Conservation (phyloP, 768 basidiomycete genomes). For the Phanerodontia chrysosporium region DNA sequence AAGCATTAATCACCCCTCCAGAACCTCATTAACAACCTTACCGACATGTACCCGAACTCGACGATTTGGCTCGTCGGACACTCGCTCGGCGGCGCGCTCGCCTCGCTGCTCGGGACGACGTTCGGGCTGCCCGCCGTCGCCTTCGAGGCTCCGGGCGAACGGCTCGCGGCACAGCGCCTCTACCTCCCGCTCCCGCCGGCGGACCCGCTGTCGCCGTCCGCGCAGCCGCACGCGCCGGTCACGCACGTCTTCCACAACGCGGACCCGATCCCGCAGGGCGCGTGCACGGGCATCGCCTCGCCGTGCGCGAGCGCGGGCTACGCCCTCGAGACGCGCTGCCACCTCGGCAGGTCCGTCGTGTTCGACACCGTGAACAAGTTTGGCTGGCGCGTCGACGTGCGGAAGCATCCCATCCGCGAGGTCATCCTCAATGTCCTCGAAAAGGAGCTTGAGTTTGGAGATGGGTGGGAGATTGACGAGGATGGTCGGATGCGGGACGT, state of each 20-base stretch:
- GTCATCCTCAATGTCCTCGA: conserved; percentile 52
- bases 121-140: conserved; percentile 64
- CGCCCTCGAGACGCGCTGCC: conserved; percentile 58
- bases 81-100: conserved; percentile 61
- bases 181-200: conserved; percentile 57
- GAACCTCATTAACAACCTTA: conserved; percentile 58
- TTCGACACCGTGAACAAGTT: conserved; percentile 65
- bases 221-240: conserved; percentile 21
- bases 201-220: neutral
- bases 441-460: conserved; percentile 39
- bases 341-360: conserved; percentile 57
- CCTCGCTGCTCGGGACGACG: conserved; percentile 58
- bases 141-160: conserved; percentile 64
- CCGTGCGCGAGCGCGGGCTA: conserved; percentile 63
- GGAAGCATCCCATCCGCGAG: conserved; percentile 51
- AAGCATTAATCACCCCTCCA: too few species aligned
- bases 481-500: conserved; percentile 42
- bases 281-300: conserved; percentile 47
- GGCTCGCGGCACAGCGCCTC: conserved; percentile 54
- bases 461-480: conserved; percentile 34
- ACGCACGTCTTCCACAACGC: conserved; percentile 60
- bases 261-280: conserved; percentile 64
- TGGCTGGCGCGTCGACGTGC: conserved; percentile 56
- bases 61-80: conserved; percentile 61
- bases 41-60: conserved; percentile 50